phyloP scores from a whole-genome alignment of 768 basidiomycete genomes.

The Mycena rebaudengoi region DNA sequence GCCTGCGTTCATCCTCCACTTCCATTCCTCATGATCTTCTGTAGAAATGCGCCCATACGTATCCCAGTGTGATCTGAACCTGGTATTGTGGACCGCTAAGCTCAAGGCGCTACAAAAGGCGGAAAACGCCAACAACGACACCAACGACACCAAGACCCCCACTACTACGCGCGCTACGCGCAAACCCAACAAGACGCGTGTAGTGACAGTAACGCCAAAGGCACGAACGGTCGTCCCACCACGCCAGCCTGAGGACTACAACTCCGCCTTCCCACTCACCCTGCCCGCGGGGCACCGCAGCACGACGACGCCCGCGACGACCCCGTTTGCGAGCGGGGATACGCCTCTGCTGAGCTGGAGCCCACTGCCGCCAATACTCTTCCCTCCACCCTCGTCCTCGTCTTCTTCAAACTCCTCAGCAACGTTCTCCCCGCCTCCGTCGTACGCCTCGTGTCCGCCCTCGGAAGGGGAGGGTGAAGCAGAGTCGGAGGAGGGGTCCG shows the following conservation, averaged over 20 bases:
- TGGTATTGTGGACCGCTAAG: slow-evolving; percentile 72
- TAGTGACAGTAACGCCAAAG: too few species aligned
- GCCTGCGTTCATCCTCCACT: not conserved
- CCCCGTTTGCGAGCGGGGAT: too few species aligned
- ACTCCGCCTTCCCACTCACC: slow-evolving; percentile 44
- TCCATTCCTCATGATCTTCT: not conserved
- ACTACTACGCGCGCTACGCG: too few species aligned
- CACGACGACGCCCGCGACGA: slow-evolving; percentile 5
- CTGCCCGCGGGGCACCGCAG: slow-evolving; percentile 41
- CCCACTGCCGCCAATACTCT: slow-evolving; percentile 15
- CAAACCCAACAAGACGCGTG: too few species aligned
- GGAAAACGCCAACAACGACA: not conserved
- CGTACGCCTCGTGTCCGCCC: slow-evolving; percentile 7
- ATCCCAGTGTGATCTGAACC: slow-evolving; percentile 73
- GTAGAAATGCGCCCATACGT: slow-evolving; percentile 76
- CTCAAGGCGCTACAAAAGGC: slow-evolving; percentile 44
- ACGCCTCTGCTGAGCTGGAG: too few species aligned
- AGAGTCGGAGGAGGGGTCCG: slow-evolving; percentile 20
- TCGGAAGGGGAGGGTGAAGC: not conserved
- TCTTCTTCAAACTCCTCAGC: slow-evolving; percentile 16
- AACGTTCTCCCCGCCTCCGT: slow-evolving; percentile 7
- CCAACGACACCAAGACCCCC: not conserved
- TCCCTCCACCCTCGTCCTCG: slow-evolving; percentile 1
- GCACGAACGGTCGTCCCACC: not conserved
- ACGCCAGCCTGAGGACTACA: slow-evolving; percentile 58